These are phyloP conservation scores for Heterobasidion occidentale DNA, from an alignment of 1,284 basidiomycete species.

Conservation along the genomic window DNA sequence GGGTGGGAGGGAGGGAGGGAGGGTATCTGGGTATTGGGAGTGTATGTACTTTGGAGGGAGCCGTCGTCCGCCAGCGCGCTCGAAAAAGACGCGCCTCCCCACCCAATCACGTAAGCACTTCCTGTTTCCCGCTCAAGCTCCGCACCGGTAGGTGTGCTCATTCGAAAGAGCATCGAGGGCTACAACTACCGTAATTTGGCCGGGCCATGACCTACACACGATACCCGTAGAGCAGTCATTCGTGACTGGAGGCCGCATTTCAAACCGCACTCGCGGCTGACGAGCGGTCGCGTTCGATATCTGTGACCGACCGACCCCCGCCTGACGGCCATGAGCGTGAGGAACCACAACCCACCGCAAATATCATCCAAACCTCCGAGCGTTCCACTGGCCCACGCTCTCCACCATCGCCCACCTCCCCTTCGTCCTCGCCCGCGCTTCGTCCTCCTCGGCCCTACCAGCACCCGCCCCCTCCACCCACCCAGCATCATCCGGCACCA, in stretches of 20 bases:
- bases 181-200: no score
- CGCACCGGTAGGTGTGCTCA: no score
- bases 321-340: no score
- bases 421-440: constrained; percentile 6
- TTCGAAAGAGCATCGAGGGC: no score
- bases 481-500: constrained; percentile 10
- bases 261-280: no score
- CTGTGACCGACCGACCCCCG: no score
- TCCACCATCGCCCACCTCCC: constrained; percentile 36
- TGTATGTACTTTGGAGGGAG: neutral
- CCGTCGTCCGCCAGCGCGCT: neutral
- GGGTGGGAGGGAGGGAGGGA: constrained; percentile 2
- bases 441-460: neutral
- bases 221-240: no score
- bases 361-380: constrained; percentile 35
- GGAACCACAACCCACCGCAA: neutral
- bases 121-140: no score
- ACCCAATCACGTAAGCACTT: neutral
- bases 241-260: no score
- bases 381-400: constrained; percentile 39
- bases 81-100: neutral
- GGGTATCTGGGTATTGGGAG: constrained; percentile 6
- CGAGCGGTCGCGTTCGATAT: no score
- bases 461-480: no score
- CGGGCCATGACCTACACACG: no score